These are phyloP conservation scores for Solioccasus polychromus DNA, from an alignment of 768 basidiomycete genomes.

Conservation along the genomic window DNA sequence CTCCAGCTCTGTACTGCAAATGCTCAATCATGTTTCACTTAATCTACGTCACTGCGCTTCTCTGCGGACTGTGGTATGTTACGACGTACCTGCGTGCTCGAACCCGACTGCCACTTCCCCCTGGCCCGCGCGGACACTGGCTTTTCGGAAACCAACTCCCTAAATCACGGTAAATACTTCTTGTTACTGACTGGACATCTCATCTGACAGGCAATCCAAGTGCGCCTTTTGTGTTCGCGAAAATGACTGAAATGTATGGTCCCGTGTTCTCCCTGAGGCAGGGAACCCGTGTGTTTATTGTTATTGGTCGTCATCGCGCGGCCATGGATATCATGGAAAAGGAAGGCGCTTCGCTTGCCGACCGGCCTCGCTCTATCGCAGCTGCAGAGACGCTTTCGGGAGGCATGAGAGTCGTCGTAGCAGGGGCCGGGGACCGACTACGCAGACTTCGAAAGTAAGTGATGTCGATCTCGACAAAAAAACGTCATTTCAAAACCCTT, in stretches of 20 bases:
- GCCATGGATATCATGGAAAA: constrained; percentile 41
- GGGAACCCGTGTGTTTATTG: constrained; percentile 29
- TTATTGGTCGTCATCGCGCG: constrained; percentile 29
- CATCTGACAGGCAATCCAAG: constrained; percentile 2
- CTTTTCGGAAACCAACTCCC: constrained; percentile 14
- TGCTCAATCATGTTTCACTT: not conserved
- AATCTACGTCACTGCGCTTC: not conserved
- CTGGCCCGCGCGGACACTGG: constrained; percentile 17
- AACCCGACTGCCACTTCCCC: constrained; percentile 9
- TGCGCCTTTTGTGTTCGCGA: constrained; percentile 38
- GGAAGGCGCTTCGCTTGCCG: constrained; percentile 32
- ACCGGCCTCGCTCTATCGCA: constrained; percentile 36
- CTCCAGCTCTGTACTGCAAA: not conserved
- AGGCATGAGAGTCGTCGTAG: constrained; percentile 30
- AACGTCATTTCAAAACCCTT: not conserved
- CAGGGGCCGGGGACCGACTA: constrained; percentile 29
- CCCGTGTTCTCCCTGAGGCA: constrained; percentile 55
- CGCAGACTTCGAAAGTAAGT: constrained; percentile 27
- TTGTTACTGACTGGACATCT: not conserved
- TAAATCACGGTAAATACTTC: not conserved
- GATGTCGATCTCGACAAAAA: not conserved
- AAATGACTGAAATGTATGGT: constrained; percentile 58
- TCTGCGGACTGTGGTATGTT: not conserved
- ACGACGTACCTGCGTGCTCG: not conserved
- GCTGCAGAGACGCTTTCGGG: constrained; percentile 34